phyloP scores from a whole-genome alignment of 2,329 filamentous ascomycete genomes.

The Epichloe typhina region DNA sequence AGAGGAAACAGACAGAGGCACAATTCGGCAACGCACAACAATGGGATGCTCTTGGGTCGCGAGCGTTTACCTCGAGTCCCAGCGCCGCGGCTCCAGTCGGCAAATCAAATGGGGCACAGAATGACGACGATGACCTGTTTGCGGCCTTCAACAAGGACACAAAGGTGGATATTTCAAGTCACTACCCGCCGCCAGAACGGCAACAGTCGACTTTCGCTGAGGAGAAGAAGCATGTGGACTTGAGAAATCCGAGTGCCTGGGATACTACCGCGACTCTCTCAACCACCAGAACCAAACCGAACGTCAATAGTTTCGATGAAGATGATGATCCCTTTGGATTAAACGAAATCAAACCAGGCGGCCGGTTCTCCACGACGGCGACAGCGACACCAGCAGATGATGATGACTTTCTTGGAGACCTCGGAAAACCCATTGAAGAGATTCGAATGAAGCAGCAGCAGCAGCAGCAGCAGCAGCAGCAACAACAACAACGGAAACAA shows the following conservation, averaged over 20 bases:
- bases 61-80: conserved; percentile 28
- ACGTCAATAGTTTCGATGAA: conserved; percentile 36
- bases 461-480: not conserved
- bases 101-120: conserved; percentile 6
- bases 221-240: conserved; percentile 29
- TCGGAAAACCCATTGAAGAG: conserved; percentile 52
- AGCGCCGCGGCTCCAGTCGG: conserved; percentile 12
- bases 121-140: conserved; percentile 48
- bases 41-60: conserved; percentile 58
- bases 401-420: conserved; percentile 52
- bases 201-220: conserved; percentile 33
- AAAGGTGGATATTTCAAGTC: conserved; percentile 52
- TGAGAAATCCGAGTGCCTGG: conserved; percentile 44
- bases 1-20: conserved; percentile 55
- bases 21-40: conserved; percentile 68
- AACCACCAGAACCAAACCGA: not conserved
- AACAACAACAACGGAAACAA: conserved; percentile 16
- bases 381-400: conserved; percentile 32
- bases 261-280: conserved; percentile 13
- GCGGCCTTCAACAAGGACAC: conserved; percentile 55
- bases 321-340: conserved; percentile 88
- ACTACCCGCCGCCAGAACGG: conserved; percentile 42
- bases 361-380: conserved; percentile 14
- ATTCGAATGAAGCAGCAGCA: conserved; percentile 26
- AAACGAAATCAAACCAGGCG: conserved; percentile 40